phyloP scores from a whole-genome alignment of 2,329 filamentous ascomycete genomes.

The Exophiala mesophila region DNA sequence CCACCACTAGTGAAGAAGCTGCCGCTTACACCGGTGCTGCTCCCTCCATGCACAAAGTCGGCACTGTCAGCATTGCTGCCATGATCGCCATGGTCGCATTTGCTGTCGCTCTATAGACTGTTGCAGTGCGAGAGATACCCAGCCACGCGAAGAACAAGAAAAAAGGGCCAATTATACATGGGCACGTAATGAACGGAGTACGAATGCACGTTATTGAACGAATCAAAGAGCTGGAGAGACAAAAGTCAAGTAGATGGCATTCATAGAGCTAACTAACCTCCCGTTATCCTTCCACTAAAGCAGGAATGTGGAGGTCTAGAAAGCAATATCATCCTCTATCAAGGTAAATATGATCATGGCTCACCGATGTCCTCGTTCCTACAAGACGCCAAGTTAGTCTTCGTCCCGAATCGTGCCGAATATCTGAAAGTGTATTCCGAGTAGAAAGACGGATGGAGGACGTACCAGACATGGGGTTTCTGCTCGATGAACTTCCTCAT shows the following conservation, averaged over 20 bases:
- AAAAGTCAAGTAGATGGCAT: too few species aligned
- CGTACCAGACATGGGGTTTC: conserved; percentile 67
- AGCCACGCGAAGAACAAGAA: too few species aligned
- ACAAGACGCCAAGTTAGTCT: conserved; percentile 14
- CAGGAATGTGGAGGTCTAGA: too few species aligned
- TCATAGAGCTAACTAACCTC: too few species aligned
- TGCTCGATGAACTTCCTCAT: conserved; percentile 69
- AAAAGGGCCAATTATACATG: too few species aligned
- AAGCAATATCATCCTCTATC: conserved; percentile 1
- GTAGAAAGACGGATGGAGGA: too few species aligned
- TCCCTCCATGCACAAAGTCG: not conserved
- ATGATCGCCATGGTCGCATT: not conserved
- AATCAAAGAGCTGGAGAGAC: too few species aligned
- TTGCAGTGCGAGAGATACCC: too few species aligned
- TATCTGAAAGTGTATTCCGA: conserved; percentile 4
- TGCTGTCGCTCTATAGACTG: not conserved
- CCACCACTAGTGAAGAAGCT: not conserved
- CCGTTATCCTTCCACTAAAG: too few species aligned
- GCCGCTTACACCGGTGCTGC: conserved; percentile 2
- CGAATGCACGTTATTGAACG: too few species aligned
- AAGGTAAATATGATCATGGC: conserved; percentile 6
- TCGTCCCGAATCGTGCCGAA: not conserved
- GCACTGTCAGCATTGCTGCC: not conserved
- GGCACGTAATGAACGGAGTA: too few species aligned
- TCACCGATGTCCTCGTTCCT: conserved; percentile 57